A percentile compares a stretch with the other conserved stretches of the same genome.
Conservation (phyloP, 805 yeast genomes). For the Metschnikowia arizonensis region DNA sequence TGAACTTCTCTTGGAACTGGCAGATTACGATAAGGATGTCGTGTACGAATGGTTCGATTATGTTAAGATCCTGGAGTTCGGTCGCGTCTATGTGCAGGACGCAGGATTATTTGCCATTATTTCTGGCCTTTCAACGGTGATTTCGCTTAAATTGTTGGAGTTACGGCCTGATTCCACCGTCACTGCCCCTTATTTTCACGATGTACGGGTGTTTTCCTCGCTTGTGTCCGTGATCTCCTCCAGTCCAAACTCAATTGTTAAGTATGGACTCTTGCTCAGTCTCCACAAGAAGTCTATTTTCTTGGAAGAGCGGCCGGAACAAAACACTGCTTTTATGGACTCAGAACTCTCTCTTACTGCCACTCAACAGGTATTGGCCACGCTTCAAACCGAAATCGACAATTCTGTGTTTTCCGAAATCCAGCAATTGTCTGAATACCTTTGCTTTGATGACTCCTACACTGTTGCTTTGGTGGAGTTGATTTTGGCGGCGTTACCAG, state of each 20-base stretch:
- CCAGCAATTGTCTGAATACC: constrained; percentile 34
- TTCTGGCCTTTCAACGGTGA: constrained; percentile 45
- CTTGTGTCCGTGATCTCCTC: constrained; percentile 26
- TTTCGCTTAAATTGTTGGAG: constrained; percentile 53
- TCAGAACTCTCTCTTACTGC: constrained; percentile 15
- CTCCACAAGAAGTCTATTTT: constrained; percentile 49
- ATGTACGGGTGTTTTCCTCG: constrained; percentile 29
- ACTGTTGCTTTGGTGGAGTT: constrained; percentile 47
- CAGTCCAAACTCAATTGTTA: constrained; percentile 43
- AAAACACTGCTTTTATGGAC: constrained; percentile 20
- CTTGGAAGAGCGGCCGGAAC: constrained; percentile 31
- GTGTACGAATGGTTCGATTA: constrained; percentile 54
- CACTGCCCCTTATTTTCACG: constrained; percentile 27
- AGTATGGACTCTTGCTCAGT: constrained; percentile 66
- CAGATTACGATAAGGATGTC: constrained; percentile 23
- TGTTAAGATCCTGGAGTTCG: constrained; percentile 35
- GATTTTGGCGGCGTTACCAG: constrained; percentile 45
- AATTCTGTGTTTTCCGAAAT: constrained; percentile 39
- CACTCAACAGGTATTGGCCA: constrained; percentile 4
- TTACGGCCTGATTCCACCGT: constrained; percentile 38
- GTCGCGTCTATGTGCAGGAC: constrained; percentile 17
- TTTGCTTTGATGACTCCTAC: constrained; percentile 49
- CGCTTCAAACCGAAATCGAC: constrained; percentile 6
- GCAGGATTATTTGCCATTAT: constrained; percentile 30
- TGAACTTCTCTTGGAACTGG: constrained; percentile 39